Base-by-base conservation (phyloP, 805 yeast genomes). In the Isabelozyma pseudorhagii region DNA sequence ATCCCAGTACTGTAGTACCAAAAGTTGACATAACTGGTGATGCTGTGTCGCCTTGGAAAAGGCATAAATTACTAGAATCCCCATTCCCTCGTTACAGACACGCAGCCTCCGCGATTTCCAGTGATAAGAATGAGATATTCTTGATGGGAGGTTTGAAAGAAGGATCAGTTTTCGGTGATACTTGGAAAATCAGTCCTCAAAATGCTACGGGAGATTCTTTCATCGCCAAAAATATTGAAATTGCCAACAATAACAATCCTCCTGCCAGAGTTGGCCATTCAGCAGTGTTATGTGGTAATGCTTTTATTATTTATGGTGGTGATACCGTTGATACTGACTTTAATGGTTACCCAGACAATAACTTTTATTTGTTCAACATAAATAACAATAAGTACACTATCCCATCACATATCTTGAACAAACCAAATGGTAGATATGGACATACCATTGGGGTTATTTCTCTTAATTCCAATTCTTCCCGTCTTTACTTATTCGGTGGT, bases 221-320 rank as follows among this genome's bases (percentile, higher is more conserved):
- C 14, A 54, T 65, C 21, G 74, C 76, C 8, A 60, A 60, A 36
- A 62, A 56, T 43, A 60, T 67, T 46, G 77, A 66, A 48, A 69
- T 68, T 36, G 89, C 87, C 51, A 88, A 87, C 52, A 81, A 82
- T 46, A 89, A 85, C 53, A 84, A 87, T 46, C 97, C 97, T 2
- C 93, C 97, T 15, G 97, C 98, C 34, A 83, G 99, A 59, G 97
- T 93, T 6, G 98, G 98, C 3, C 99, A 94, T 68, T 89, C 97
- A 5, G 80, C 96, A 1, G 87, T 92, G 8, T 76, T 93, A 34
- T 85, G 96, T 52, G 99, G 98, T 11, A 93, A 92, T 62, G 98
- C 98, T 1, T 94, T 86, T 61, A 91, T 94, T 42, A 82, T 94
- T 11, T 93, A 89, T 68, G 99, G 98, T 36, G 99, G 99, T 60